Evolutionary conservation across 768 basidiomycete species (phyloP).

Genomic region (Harrya chromipes): DNA sequence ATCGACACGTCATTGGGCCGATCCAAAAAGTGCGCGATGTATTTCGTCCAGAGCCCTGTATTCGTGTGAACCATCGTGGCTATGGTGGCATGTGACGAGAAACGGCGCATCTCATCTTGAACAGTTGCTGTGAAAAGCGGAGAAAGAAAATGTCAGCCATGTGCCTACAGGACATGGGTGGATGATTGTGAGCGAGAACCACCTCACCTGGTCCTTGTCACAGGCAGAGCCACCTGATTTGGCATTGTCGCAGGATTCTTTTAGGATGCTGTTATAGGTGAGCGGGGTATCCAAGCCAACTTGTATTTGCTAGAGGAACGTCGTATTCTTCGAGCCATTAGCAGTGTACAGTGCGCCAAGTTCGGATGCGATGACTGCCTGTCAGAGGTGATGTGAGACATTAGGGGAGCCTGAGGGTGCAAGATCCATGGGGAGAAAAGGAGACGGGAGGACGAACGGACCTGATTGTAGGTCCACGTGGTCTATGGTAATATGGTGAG

Average conservation of each 20-base stretch:
- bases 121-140: slow-evolving; percentile 17
- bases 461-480: slow-evolving; percentile 61
- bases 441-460: slow-evolving; percentile 10
- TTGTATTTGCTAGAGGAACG: slow-evolving; percentile 46
- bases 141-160: neutral
- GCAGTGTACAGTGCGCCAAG: slow-evolving; percentile 44
- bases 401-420: neutral
- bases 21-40: slow-evolving; percentile 50
- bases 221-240: slow-evolving; percentile 38
- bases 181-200: neutral
- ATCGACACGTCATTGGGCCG: slow-evolving; percentile 40
- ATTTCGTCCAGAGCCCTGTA: slow-evolving; percentile 50
- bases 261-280: slow-evolving; percentile 41
- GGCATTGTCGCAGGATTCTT: slow-evolving; percentile 52
- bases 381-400: neutral
- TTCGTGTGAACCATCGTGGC: neutral
- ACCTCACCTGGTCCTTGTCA: slow-evolving; percentile 42
- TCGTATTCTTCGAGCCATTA: slow-evolving; percentile 35
- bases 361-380: slow-evolving; percentile 57
- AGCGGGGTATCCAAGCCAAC: slow-evolving; percentile 48
- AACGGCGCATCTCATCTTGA: slow-evolving; percentile 26
- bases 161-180: neutral
- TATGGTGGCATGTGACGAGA: no score
- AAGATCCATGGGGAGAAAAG: neutral
- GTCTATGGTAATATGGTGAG: slow-evolving; percentile 33